Conservation (phyloP, 805 yeast species). For the Myxozyma neglecta region DNA sequence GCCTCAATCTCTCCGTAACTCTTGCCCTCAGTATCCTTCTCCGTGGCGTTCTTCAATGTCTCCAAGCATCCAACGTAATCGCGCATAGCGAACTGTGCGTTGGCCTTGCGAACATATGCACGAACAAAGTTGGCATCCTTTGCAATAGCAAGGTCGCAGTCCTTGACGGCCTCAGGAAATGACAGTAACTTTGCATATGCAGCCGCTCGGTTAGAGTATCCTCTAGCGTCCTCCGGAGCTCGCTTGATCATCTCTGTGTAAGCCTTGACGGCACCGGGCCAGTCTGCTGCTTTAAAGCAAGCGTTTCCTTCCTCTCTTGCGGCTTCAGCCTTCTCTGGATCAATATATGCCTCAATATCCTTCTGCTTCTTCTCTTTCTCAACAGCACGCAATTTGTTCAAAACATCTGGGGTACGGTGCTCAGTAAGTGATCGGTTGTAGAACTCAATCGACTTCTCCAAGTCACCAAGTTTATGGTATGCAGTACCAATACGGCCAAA, state of each 20-base stretch:
- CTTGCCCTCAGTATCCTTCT: conserved; percentile 60
- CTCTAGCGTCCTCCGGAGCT: conserved; percentile 95
- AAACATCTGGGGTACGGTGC: conserved; percentile 92
- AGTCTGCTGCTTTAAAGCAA: conserved; percentile 82
- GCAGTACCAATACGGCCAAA: conserved; percentile 87
- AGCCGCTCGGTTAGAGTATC: conserved; percentile 97
- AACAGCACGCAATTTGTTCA: conserved; percentile 80
- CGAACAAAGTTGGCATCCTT: conserved; percentile 86
- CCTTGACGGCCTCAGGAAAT: conserved; percentile 93
- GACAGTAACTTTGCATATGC: conserved; percentile 91
- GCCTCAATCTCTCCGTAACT: conserved; percentile 77
- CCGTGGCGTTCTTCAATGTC: conserved; percentile 76
- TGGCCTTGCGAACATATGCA: conserved; percentile 96
- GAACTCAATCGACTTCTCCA: conserved; percentile 67
- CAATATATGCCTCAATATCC: conserved; percentile 76
- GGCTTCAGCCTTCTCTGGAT: conserved; percentile 91
- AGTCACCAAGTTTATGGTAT: conserved; percentile 72
- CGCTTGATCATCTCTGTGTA: conserved; percentile 95
- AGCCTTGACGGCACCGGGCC: conserved; percentile 95
- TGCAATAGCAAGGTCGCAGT: conserved; percentile 85
- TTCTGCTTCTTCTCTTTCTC: conserved; percentile 80
- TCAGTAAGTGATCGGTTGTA: conserved; percentile 93
- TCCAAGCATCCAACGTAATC: conserved; percentile 81
- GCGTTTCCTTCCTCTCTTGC: conserved; percentile 93
- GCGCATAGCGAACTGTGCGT: conserved; percentile 85